Percentiles rank a stretch among this genome's conserved stretches.
These are phyloP conservation scores for Nitzschia sp. DNA, from an alignment of 108 stramenopile genomes.

Conservation along the genomic window DNA sequence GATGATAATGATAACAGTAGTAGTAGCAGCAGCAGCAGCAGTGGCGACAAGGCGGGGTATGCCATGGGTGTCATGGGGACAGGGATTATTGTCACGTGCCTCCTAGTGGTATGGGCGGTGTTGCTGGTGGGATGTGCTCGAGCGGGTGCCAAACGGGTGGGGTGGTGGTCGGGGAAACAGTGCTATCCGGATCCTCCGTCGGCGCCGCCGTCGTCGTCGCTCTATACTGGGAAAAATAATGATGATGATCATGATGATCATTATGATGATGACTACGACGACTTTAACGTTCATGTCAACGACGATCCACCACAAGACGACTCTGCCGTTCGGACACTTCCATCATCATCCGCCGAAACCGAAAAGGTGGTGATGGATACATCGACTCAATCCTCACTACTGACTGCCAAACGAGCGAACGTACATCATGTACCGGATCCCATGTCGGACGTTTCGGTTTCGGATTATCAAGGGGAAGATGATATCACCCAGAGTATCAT, in stretches of 20 bases:
- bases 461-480: not conserved
- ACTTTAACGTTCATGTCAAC: not conserved
- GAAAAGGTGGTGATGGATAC: not conserved
- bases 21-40: no score
- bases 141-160: not conserved
- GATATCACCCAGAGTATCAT: not conserved
- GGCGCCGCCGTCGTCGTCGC: not conserved
- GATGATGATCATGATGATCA: no score
- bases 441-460: not conserved
- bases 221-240: not conserved
- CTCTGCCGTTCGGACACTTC: not conserved
- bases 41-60: not conserved
- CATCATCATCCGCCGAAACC: not conserved
- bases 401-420: not conserved
- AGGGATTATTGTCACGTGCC: not conserved
- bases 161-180: not conserved
- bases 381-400: not conserved
- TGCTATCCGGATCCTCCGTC: not conserved
- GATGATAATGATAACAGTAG: no score
- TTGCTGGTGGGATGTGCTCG: not conserved
- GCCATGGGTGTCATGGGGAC: not conserved
- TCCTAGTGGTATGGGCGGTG: conserved; percentile 3
- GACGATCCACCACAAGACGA: not conserved
- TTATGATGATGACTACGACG: no score
- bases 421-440: not conserved